Conservation (phyloP, 257 asterid genomes). For the Marsdenia floribunda region DNA sequence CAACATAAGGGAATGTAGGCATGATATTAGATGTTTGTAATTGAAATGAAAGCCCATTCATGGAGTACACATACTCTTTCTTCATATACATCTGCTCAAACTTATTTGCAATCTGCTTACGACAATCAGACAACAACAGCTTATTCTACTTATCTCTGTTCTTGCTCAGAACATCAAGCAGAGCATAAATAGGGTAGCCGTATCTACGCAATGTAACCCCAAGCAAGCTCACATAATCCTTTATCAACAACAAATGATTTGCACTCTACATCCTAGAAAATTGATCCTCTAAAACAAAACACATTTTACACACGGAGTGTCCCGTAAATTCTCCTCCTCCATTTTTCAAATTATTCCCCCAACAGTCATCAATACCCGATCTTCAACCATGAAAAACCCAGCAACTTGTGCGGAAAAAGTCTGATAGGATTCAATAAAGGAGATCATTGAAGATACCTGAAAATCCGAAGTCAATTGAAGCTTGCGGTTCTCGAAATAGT, state of each 20-base stretch:
- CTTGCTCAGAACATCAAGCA: slow-evolving; percentile 90
- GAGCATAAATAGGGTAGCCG: slow-evolving; percentile 84
- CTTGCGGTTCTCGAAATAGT: slow-evolving; percentile 87
- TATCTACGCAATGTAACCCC: slow-evolving; percentile 87
- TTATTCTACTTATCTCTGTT: slow-evolving; percentile 94
- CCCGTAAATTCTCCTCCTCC: slow-evolving; percentile 97
- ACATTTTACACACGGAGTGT: slow-evolving; percentile 91
- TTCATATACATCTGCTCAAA: slow-evolving; percentile 98
- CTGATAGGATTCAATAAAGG: slow-evolving; percentile 90
- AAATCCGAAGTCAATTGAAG: slow-evolving; percentile 93
- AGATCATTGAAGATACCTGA: slow-evolving; percentile 97
- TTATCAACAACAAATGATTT: slow-evolving; percentile 85
- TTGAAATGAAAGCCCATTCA: slow-evolving; percentile 93
- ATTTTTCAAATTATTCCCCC: slow-evolving; percentile 77
- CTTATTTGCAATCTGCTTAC: slow-evolving; percentile 83
- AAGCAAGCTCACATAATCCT: slow-evolving; percentile 93
- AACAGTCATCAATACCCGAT: slow-evolving; percentile 86
- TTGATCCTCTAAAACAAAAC: slow-evolving; percentile 94
- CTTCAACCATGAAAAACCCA: slow-evolving; percentile 92
- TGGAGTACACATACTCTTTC: slow-evolving; percentile 88
- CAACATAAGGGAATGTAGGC: slow-evolving; percentile 98
- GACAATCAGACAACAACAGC: slow-evolving; percentile 80
- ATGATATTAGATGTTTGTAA: slow-evolving; percentile 82
- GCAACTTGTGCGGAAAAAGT: slow-evolving; percentile 97
- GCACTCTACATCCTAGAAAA: slow-evolving; percentile 98